Evolutionary conservation across 306 rosid species (phyloP), one percentile per base, ranked within the genome.

Genomic region (Senna siamea): DNA sequence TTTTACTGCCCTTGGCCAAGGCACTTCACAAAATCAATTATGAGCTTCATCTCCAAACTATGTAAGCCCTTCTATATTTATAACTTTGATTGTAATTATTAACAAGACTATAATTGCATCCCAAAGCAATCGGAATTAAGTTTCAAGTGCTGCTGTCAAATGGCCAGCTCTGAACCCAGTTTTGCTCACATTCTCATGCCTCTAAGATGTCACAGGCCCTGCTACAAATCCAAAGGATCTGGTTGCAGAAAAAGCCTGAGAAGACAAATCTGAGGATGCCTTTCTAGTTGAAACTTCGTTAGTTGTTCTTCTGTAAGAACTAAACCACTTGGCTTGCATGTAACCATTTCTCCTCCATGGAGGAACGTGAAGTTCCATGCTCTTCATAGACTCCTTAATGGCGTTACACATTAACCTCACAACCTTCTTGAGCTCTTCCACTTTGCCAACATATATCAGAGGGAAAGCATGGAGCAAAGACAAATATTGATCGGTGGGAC

Each of bases 291-390:
- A 22, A 54, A 72, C 50, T 22, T 76, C 77, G 64, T 78, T 90
- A 0, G 88, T 84, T 20, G 96, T 90, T 51, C 98, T 51, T 66
- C 79, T 90, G 77, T 89, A 87, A 64, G 89, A 69, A 74, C 86
- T 76, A 51, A 87, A 87, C 97, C 97, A 90, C 80, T 87, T 93
- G 9, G 84, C 81, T 50, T 78, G 85, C 90, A 90, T 82, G 84
- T 89, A 87, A 12, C 66, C 79, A 7, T 87, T 83, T 82, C 89
- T 87, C 44, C 98, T 87, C 98, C 98, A 90, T 5, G 97, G 98
- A 10, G 97, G 90, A 23, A 83, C 48, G 0, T 84, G 84, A 85
- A 93, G 52, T 34, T 80, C 82, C 70, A 7, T 78, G 58, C 15
- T 75, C 43, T 85, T 89, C 96, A 93, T 81, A 1, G 97, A 90